Percentiles rank a stretch among this genome's conserved stretches.
These are phyloP conservation scores for Setaria viridis DNA, from an alignment of 202 grass and related monocot genomes.

Conservation along the genomic window DNA sequence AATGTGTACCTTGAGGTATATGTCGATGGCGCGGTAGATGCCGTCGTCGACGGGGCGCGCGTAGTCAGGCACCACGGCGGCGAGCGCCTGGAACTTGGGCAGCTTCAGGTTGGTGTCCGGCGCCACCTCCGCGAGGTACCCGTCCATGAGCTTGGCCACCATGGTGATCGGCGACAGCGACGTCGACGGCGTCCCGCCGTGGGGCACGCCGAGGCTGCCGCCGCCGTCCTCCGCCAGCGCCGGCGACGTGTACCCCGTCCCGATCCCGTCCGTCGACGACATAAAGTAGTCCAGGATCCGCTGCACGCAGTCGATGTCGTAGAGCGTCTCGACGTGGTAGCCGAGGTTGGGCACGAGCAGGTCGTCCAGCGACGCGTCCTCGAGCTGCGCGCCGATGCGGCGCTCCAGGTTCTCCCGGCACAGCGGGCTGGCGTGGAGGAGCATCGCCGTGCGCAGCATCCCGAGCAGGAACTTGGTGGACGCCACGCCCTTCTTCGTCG, in stretches of 20 bases:
- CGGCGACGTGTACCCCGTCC: conserved; percentile 50
- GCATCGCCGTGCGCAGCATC: conserved; percentile 79
- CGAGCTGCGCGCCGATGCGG: conserved; percentile 79
- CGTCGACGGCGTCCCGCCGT: conserved; percentile 44
- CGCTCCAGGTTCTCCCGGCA: conserved; percentile 85
- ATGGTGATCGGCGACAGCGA: conserved; percentile 58
- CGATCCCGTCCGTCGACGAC: conserved; percentile 59
- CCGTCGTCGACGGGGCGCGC: conserved; percentile 72
- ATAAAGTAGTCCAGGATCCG: conserved; percentile 94
- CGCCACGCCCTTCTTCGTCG: conserved; percentile 71
- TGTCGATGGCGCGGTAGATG: conserved; percentile 83
- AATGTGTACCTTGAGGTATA: conserved; percentile 78
- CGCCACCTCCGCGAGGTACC: conserved; percentile 79
- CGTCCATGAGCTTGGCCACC: conserved; percentile 89
- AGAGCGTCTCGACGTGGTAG: conserved; percentile 76
- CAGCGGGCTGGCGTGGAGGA: conserved; percentile 68
- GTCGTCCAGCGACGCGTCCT: conserved; percentile 81
- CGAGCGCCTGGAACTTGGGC: conserved; percentile 81
- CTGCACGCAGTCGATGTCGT: conserved; percentile 93
- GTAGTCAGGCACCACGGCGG: conserved; percentile 72
- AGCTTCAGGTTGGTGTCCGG: conserved; percentile 82
- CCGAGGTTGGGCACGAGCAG: conserved; percentile 87
- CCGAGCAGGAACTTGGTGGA: conserved; percentile 77
- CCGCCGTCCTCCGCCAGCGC: conserved; percentile 57
- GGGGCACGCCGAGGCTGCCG: conserved; percentile 34